A percentile compares a stretch with the other conserved stretches of the same genome.
phyloP scores from a whole-genome alignment of 306 rosid genomes.

The Cucurbita moschata region DNA sequence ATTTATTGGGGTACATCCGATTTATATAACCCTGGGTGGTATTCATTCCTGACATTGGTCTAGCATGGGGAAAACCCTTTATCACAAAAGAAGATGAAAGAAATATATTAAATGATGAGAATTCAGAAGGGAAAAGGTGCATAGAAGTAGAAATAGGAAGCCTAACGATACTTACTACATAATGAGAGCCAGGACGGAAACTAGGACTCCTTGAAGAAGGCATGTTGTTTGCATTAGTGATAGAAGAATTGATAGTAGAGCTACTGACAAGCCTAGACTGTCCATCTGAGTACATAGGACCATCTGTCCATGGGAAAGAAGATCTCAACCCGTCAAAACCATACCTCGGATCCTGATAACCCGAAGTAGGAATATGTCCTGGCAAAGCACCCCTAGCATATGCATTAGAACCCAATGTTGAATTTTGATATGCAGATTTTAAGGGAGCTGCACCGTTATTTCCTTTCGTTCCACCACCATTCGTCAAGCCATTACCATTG shows the following conservation, averaged over 20 bases:
- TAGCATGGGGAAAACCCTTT: slow-evolving; percentile 84
- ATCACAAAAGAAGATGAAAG: neutral
- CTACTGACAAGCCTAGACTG: slow-evolving; percentile 59
- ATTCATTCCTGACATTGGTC: slow-evolving; percentile 68
- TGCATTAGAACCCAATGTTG: slow-evolving; percentile 25
- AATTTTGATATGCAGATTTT: slow-evolving; percentile 24
- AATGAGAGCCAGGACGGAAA: slow-evolving; percentile 62
- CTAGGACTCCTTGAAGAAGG: slow-evolving; percentile 56
- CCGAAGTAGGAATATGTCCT: slow-evolving; percentile 48
- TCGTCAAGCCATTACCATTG: slow-evolving; percentile 38
- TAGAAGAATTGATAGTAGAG: slow-evolving; percentile 37
- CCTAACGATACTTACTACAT: slow-evolving; percentile 32
- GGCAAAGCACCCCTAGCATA: slow-evolving; percentile 35
- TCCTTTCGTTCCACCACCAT: slow-evolving; percentile 42
- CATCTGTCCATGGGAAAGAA: slow-evolving; percentile 55
- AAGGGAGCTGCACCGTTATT: slow-evolving; percentile 26
- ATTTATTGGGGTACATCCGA: slow-evolving; percentile 62
- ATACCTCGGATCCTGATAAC: slow-evolving; percentile 76
- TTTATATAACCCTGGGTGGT: slow-evolving; percentile 47
- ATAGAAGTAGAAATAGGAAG: neutral
- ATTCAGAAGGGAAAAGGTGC: neutral
- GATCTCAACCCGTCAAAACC: slow-evolving; percentile 49
- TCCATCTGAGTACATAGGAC: slow-evolving; percentile 65
- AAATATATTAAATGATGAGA: neutral
- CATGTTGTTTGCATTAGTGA: slow-evolving; percentile 6